phyloP scores from a whole-genome alignment of 257 asterid species.

The Solanum sparsipilum region DNA sequence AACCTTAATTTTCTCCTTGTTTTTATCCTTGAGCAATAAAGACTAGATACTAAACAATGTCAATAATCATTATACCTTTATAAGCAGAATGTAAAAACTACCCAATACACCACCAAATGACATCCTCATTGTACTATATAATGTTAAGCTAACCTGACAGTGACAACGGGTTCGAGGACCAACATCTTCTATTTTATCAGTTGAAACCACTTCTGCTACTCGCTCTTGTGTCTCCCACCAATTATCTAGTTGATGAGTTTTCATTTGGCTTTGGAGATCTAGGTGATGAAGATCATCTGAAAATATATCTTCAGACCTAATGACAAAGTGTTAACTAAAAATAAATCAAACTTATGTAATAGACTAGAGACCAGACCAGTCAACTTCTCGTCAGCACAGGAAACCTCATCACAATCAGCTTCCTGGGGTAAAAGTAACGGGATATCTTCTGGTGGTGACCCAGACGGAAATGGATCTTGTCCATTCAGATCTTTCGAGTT shows the following conservation, averaged over 20 bases:
- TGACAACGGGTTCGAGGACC: constrained; percentile 68
- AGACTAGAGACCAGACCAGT: constrained; percentile 18
- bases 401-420: constrained; percentile 35
- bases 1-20: neutral
- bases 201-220: constrained; percentile 25
- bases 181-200: constrained; percentile 44
- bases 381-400: constrained; percentile 18
- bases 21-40: neutral
- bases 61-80: neutral
- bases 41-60: neutral
- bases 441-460: constrained; percentile 64
- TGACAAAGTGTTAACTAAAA: neutral
- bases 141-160: constrained; percentile 57
- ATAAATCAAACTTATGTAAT: constrained; percentile 9
- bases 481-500: constrained; percentile 21
- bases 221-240: constrained; percentile 53
- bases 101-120: neutral
- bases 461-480: constrained; percentile 44
- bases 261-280: constrained; percentile 10
- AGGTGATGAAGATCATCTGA: constrained; percentile 9
- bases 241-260: constrained; percentile 14
- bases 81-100: neutral
- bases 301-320: constrained; percentile 5
- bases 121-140: neutral
- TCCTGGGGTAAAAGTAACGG: constrained; percentile 90